Evolutionary conservation across 1,284 basidiomycete species (phyloP), one percentile per base, ranked within the genome.

Genomic region (Apiotrichum akiyoshidainum): DNA sequence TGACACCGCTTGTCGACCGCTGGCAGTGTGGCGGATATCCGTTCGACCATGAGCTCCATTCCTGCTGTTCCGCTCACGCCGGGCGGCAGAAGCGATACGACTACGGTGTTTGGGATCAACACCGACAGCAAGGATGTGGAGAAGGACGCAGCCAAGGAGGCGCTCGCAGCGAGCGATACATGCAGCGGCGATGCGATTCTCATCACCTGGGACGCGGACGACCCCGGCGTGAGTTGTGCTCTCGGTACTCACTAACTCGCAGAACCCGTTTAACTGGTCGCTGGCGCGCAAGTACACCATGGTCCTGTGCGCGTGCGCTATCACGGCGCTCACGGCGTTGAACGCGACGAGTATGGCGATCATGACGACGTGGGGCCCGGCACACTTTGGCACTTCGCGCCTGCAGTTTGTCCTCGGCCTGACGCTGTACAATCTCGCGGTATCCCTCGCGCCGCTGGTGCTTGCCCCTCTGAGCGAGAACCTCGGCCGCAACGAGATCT

Each of bases 381-480:
- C 63, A 12, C 68, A 61, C 31, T 76, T 71, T 50, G 59, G 61
- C 37, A 64, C 68, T 1, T 61, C 63, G 2, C 56, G 68, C 37
- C 63, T 65, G 21, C 42, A 58, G 2, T 74, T 66, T 51, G 34
- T 67, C 9, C 35, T 72, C 16, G 56, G 54, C 22, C 42, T 68
- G 13, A 69, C 70, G 3, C 46, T 72, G 17, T 65, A 65, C 39
- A 61, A 77, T 50, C 40, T 75, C 22, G 60, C 66, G 0, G 68
- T 75, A 19, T 61, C 70, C 11, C 64, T 74, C 45, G 70, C 73
- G 0, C 76, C 76, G 12, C 55, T 78, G 33, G 60, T 69, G 1
- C 65, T 78, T 22, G 76, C 76, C 3, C 76, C 76, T 3, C 46
- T 75, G 19, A 72, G 69, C 46, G 76, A 78, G 58, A 63, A 70